Evolutionary conservation across 306 rosid genomes (phyloP), one percentile per base, ranked within the genome.

Genomic region (Inga leiocalycina): DNA sequence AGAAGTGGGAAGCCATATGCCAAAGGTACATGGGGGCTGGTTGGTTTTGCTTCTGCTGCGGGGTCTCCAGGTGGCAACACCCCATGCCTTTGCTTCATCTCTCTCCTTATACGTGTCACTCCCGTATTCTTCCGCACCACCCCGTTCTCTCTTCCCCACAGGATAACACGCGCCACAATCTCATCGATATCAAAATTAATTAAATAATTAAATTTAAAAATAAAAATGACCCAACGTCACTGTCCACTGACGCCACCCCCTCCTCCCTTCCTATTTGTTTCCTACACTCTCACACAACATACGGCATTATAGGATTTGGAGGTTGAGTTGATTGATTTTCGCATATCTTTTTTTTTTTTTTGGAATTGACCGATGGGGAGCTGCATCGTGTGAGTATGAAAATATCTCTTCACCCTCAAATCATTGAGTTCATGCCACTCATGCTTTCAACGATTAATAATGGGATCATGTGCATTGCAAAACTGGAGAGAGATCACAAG

Each of bases 1-100:
- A 43, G 10, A 39, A 14, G 2, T 0, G 32, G 8, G 22, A 64
- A 43, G 65, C 74, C 68, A 86, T 65, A 80, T 81, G 79, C 70
- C 14, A 0, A 46, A 56, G 76, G 82, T 81, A 80, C 83, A 19
- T 68, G 79, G 39, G 85, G 35, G 43, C 77, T 44, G 37, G 44
- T 76, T 70, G 75, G 82, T 76, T 80, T 16, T 49, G 17, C 19
- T 3, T 11, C 4, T 4, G 20, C 34, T 35, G 45, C 30, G 30
- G 32, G 66, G 48, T 43, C 27, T 45, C 83, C 87, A 76, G 51
- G 89, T 83, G 83, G 80, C 89, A 39, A 81, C 81, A 56, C 81
- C 85, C 78, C 41, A 86, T 64, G 79, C 75, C 49, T 56, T 54
- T 49, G 20, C 61, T 67, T 22, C 49, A 30, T 10, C 10, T 62